A percentile compares a stretch with the other conserved stretches of the same genome.
phyloP scores from a whole-genome alignment of 2,329 filamentous ascomycete species.

The Ceratocystiopsis brevicomis region DNA sequence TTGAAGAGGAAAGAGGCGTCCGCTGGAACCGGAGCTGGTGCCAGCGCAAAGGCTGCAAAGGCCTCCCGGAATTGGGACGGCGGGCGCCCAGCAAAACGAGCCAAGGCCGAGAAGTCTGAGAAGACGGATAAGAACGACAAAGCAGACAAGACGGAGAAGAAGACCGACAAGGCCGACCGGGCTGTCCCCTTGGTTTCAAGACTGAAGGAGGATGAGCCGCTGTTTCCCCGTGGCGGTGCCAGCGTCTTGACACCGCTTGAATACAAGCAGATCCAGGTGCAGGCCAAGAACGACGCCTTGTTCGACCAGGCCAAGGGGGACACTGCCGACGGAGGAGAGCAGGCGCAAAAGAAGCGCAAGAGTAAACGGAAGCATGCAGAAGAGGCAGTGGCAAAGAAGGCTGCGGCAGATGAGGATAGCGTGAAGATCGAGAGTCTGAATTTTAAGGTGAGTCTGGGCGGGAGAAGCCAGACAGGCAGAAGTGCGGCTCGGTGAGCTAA shows the following conservation, averaged over 20 bases:
- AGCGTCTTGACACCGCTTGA: slow-evolving; percentile 84
- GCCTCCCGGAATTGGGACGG: slow-evolving; percentile 1
- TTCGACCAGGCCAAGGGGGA: slow-evolving; percentile 59
- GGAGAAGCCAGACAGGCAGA: too few relatives aligned
- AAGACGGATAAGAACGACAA: background rate
- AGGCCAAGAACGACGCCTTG: slow-evolving; percentile 79
- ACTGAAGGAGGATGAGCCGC: slow-evolving; percentile 60
- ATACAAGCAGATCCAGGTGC: slow-evolving; percentile 86
- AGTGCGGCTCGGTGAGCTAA: too few relatives aligned
- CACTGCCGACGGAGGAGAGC: slow-evolving; percentile 24
- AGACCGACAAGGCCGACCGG: background rate
- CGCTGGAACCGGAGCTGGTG: background rate
- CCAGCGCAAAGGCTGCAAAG: slow-evolving; percentile 2
- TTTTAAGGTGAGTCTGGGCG: slow-evolving; percentile 48
- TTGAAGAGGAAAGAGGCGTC: slow-evolving; percentile 9
- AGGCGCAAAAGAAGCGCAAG: slow-evolving; percentile 34
- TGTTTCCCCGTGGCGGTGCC: slow-evolving; percentile 84
- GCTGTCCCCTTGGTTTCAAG: slow-evolving; percentile 20
- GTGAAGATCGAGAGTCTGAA: slow-evolving; percentile 73
- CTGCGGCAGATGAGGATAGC: slow-evolving; percentile 28
- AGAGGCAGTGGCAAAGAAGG: slow-evolving; percentile 30
- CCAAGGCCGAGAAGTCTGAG: slow-evolving; percentile 2
- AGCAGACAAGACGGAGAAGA: background rate
- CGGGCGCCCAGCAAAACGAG: slow-evolving; percentile 7
- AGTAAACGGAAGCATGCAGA: slow-evolving; percentile 27